A percentile compares a stretch with the other conserved stretches of the same genome.
phyloP scores from a whole-genome alignment of 179 eudicot species.

The Camellia oleifera region DNA sequence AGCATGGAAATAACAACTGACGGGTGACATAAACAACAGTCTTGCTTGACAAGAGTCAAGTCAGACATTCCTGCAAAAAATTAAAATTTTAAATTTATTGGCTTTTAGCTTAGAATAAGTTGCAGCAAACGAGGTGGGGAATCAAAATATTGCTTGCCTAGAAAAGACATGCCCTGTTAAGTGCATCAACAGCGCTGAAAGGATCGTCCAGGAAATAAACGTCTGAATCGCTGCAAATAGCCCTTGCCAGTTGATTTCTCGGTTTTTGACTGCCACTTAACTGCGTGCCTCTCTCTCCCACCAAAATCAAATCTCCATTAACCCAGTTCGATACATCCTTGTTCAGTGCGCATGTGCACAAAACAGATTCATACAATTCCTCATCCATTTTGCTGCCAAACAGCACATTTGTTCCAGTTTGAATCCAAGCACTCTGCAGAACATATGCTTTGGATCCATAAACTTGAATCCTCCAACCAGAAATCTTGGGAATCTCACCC shows the following conservation, averaged over 20 bases:
- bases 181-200: conserved; percentile 96
- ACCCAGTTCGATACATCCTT: conserved; percentile 67
- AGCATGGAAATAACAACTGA: conserved; percentile 70
- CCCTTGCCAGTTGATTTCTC: conserved; percentile 82
- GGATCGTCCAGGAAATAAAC: conserved; percentile 90
- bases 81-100: neutral
- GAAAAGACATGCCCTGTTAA: conserved; percentile 77
- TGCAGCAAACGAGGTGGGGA: no score
- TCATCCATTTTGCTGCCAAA: conserved; percentile 76
- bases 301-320: conserved; percentile 62
- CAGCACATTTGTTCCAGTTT: conserved; percentile 75
- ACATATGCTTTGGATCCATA: conserved; percentile 80
- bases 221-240: conserved; percentile 70
- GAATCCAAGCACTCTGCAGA: conserved; percentile 88
- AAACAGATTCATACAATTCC: conserved; percentile 54
- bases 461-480: conserved; percentile 54
- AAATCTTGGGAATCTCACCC: conserved; percentile 71
- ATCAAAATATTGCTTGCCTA: conserved; percentile 40
- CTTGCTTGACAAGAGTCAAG: conserved; percentile 51
- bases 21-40: conserved; percentile 80
- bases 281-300: conserved; percentile 82
- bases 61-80: conserved; percentile 56
- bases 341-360: conserved; percentile 69
- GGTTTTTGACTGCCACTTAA: conserved; percentile 96
- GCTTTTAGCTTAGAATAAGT: no score